Evolutionary conservation across 208 protist species (phyloP).

Genomic region (Wallacemonas sp.): DNA sequence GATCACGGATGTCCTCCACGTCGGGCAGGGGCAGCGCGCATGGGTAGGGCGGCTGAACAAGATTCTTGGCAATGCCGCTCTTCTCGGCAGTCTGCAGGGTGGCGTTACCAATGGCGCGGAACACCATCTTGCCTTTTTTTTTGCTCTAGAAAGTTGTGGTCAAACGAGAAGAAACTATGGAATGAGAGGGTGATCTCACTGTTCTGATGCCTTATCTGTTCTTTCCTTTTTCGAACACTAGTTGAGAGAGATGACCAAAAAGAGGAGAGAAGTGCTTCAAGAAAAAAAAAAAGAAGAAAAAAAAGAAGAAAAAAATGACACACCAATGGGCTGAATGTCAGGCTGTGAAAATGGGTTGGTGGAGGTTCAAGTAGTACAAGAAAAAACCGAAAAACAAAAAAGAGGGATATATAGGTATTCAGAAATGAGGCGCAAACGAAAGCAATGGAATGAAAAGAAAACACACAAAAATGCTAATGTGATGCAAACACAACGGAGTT

Average conservation of each 20-base stretch:
- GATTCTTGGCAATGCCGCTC: conserved; percentile 72
- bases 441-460: not conserved
- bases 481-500: no score
- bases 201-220: no score
- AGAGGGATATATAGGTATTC: not conserved
- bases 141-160: conserved; percentile 1
- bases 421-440: not conserved
- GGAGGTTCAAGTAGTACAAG: no score
- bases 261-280: not conserved
- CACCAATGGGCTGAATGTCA: not conserved
- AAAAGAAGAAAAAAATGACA: conserved; percentile 13
- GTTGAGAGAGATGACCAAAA: not conserved
- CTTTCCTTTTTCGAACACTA: conserved; percentile 5
- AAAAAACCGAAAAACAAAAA: not conserved
- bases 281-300: conserved; percentile 19
- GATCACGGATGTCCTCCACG: conserved; percentile 55
- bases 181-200: no score
- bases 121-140: conserved; percentile 36
- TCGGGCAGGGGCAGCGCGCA: conserved; percentile 75
- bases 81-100: conserved; percentile 79
- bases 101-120: conserved; percentile 65
- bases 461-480: not conserved
- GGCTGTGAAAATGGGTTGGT: no score
- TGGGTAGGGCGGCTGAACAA: conserved; percentile 81
- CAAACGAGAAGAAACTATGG: no score